phyloP scores from a whole-genome alignment of 2,329 filamentous ascomycete genomes.

The Fusarium oligoseptatum region DNA sequence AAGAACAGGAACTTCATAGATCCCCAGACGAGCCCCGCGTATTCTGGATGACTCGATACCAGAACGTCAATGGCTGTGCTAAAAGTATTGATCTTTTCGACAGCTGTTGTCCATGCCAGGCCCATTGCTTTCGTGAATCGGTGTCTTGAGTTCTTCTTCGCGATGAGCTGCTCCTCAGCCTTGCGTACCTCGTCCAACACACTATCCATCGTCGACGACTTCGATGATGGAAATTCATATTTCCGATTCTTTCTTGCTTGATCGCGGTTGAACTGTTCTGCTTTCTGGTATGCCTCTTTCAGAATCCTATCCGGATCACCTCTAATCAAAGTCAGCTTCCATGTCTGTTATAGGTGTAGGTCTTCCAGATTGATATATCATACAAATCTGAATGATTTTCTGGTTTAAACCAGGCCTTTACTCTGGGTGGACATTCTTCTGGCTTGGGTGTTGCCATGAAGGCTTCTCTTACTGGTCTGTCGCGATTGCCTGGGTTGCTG shows the following conservation, averaged over 20 bases:
- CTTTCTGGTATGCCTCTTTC: slow-evolving; percentile 13
- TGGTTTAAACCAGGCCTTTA: slow-evolving; percentile 13
- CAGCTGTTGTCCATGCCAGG: slow-evolving; percentile 1
- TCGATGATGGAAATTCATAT: neutral
- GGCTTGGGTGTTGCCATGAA: neutral
- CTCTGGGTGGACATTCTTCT: neutral
- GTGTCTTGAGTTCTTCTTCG: slow-evolving; percentile 1
- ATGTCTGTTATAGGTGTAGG: neutral
- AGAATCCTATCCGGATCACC: slow-evolving; percentile 9
- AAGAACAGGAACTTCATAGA: slow-evolving; percentile 21
- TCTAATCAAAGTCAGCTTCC: neutral
- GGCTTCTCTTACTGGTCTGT: neutral
- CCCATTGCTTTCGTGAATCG: neutral
- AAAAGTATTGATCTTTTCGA: slow-evolving; percentile 14
- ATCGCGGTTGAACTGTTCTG: slow-evolving; percentile 3
- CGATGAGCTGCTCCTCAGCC: neutral
- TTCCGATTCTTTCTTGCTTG: neutral
- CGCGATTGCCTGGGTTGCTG: neutral
- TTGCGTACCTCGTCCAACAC: neutral
- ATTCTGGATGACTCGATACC: slow-evolving; percentile 18
- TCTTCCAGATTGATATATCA: neutral
- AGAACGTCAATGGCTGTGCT: slow-evolving; percentile 13
- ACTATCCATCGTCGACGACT: slow-evolving; percentile 10
- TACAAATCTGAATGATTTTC: slow-evolving; percentile 6
- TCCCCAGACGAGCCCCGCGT: slow-evolving; percentile 23